phyloP scores from a whole-genome alignment of 805 yeast genomes.

The Metschnikowia colocasiae region DNA sequence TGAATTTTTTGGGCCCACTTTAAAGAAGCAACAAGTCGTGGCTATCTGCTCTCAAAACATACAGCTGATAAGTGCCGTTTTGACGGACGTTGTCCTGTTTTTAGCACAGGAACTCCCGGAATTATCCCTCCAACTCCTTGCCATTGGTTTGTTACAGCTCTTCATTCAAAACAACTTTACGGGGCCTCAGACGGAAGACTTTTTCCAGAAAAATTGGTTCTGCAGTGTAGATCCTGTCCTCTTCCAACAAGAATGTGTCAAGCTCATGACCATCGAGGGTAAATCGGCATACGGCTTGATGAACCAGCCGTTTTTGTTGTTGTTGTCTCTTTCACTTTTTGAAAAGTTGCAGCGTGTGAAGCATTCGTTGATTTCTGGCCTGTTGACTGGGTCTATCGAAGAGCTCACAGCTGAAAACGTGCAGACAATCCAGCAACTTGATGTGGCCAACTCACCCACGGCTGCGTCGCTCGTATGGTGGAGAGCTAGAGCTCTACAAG shows the following conservation, averaged over 20 bases:
- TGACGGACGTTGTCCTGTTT: conserved; percentile 12
- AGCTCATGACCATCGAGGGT: conserved; percentile 54
- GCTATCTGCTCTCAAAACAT: conserved; percentile 17
- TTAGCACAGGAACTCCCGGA: conserved; percentile 7
- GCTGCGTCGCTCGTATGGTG: conserved; percentile 64
- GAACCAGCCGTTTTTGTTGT: conserved; percentile 33
- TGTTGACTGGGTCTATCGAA: conserved; percentile 22
- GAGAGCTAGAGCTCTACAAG: conserved; percentile 66
- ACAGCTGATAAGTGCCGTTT: conserved; percentile 17
- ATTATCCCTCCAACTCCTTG: conserved; percentile 33
- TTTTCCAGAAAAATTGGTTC: conserved; percentile 31
- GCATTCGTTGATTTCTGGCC: conserved; percentile 41
- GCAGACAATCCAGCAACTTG: conserved; percentile 8
- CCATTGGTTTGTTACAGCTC: conserved; percentile 60
- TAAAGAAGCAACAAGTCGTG: conserved; percentile 17
- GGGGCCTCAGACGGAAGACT: conserved; percentile 62
- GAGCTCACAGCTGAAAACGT: conserved; percentile 20
- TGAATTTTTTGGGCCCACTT: conserved; percentile 18
- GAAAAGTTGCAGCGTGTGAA: conserved; percentile 42
- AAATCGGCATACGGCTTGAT: conserved; percentile 61
- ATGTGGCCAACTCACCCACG: conserved; percentile 26
- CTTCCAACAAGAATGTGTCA: conserved; percentile 32
- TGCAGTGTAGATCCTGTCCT: conserved; percentile 18
- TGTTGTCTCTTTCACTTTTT: conserved; percentile 29
- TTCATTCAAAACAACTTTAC: conserved; percentile 78